phyloP scores from a whole-genome alignment of 179 eudicot species.

The Amaranthus tricolor region DNA sequence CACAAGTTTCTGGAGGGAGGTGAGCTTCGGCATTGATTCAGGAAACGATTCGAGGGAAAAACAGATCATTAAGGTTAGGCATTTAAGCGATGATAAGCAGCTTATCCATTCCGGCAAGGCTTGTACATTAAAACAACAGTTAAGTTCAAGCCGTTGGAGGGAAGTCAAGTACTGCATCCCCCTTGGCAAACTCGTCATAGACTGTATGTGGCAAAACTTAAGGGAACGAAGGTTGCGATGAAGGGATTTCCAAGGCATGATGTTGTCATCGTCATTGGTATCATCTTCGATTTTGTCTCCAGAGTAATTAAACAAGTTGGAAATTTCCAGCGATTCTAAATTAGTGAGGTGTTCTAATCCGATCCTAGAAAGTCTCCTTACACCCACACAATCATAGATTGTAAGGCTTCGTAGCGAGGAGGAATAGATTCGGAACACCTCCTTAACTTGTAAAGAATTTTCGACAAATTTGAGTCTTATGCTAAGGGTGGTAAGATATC shows the following conservation, averaged over 20 bases:
- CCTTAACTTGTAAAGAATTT: not conserved
- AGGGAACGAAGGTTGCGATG: not conserved
- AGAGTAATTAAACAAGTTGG: not conserved
- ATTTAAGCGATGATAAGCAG: conserved; percentile 13
- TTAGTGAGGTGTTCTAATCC: too few species aligned
- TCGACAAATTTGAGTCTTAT: too few species aligned
- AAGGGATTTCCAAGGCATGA: conserved; percentile 8
- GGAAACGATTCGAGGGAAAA: not conserved
- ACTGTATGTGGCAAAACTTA: not conserved
- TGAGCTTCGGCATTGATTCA: not conserved
- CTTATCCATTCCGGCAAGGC: conserved; percentile 8
- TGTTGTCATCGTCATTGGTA: not conserved
- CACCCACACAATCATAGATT: not conserved
- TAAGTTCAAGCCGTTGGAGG: not conserved
- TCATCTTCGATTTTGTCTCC: not conserved
- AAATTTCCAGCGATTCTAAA: too few species aligned
- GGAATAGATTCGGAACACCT: not conserved
- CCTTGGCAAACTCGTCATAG: conserved; percentile 4
- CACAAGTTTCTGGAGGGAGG: conserved; percentile 3
- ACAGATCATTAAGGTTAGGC: not conserved
- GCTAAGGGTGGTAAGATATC: too few species aligned
- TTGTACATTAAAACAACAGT: not conserved
- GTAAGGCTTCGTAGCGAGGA: not conserved
- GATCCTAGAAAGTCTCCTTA: not conserved
- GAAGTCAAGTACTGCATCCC: conserved; percentile 17